Conservation (phyloP, 2,329 filamentous ascomycete species). For the Aspergillus sergii region DNA sequence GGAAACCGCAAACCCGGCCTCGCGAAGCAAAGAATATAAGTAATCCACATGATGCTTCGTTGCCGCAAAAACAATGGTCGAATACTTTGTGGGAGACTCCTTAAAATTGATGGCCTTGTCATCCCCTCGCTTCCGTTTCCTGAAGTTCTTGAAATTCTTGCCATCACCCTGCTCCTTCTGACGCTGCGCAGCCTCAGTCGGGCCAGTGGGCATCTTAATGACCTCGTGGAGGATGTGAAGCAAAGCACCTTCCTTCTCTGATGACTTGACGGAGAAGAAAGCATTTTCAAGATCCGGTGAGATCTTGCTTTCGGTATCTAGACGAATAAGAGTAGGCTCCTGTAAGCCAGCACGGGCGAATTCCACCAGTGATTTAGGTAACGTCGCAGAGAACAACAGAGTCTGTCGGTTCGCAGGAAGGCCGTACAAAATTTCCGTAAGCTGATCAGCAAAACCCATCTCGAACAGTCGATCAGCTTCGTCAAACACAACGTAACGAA, state of each 20-base stretch:
- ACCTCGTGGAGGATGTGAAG: constrained; percentile 87
- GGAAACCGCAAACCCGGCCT: constrained; percentile 84
- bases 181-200: constrained; percentile 55
- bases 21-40: constrained; percentile 74
- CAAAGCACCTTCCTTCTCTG: constrained; percentile 90
- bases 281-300: constrained; percentile 94
- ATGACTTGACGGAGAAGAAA: constrained; percentile 90
- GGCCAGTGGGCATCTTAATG: constrained; percentile 81
- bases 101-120: constrained; percentile 55
- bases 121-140: constrained; percentile 53
- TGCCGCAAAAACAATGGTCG: constrained; percentile 91
- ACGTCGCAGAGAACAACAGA: constrained; percentile 89
- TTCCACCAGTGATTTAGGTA: constrained; percentile 92
- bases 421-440: constrained; percentile 89
- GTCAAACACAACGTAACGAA: constrained; percentile 95
- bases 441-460: constrained; percentile 94
- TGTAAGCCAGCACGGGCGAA: constrained; percentile 92
- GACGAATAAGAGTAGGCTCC: constrained; percentile 83
- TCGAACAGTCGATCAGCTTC: constrained; percentile 97
- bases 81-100: constrained; percentile 81
- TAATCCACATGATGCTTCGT: constrained; percentile 99
- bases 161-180: constrained; percentile 52
- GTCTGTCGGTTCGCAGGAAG: constrained; percentile 85
- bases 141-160: constrained; percentile 40
- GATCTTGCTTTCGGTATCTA: constrained; percentile 94